Base-by-base conservation (phyloP, 208 protist species). In the Trypanosoma avium region DNA sequence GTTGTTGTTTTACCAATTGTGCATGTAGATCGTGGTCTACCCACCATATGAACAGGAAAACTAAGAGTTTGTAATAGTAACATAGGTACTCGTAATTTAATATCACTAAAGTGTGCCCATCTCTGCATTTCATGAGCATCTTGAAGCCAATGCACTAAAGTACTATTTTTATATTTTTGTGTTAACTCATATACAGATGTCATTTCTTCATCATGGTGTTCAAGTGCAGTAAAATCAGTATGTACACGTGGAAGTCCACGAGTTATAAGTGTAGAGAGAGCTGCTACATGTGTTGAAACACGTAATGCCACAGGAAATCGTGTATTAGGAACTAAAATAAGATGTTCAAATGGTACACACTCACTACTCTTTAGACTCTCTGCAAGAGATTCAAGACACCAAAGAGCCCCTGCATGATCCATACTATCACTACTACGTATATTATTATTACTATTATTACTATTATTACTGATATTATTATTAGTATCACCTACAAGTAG, bases 271-370 rank as follows among this genome's bases (percentile, higher is more conserved):
- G 87, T 77, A 49, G 90, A 75, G 15, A 96, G 52, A 4, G 90
- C 90, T 6, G 90, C 90, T 27, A 96, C 71, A 66, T 96, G 87
- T 22, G 82, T 86, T 8, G 90, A 96, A 35, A 83, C 76, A 15
- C 78, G 77, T 33, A 93, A 64, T 17, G 76, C 82, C 8, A 92
- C 84, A 8, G 90, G 90, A 70, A 87, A 87, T 17, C 82, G 84
- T 10, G 87, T 93, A 73, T 96, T 92, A 45, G 90, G 90, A 43
- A 96, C 75, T 27, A 96, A 59, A 65, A 96, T 93, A 50, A 96
- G 68, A 43, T 94, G 72, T 9, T 96, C 90, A 43, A 96, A 92
- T 15, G 90, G 90, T 6, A 79, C 75, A 24, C 90, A 70, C 43
- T 88, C 75, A 40, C 86, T 93, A 29, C 71, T 68, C 30, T 70